These are phyloP conservation scores for Podospora pseudopauciseta DNA, from an alignment of 495 filamentous ascomycete species.

Conservation along the genomic window DNA sequence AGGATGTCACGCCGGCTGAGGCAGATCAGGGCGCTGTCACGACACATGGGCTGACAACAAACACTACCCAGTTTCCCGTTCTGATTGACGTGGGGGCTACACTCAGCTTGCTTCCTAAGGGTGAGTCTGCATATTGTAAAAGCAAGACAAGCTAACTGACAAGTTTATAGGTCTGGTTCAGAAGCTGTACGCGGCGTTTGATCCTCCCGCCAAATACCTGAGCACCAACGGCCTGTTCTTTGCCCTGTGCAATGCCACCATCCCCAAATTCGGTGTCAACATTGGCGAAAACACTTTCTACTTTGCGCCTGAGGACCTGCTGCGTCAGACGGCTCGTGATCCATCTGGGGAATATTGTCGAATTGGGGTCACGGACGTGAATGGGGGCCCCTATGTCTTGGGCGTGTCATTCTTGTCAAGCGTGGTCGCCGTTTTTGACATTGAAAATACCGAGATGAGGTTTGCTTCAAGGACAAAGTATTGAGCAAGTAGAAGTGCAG, in stretches of 20 bases:
- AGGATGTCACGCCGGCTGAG: not conserved
- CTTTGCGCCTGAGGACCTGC: conserved; percentile 53
- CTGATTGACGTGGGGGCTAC: conserved; percentile 43
- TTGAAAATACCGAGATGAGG: conserved; percentile 41
- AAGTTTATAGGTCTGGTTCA: conserved; percentile 36
- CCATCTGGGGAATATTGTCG: conserved; percentile 41
- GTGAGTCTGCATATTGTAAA: conserved; percentile 2
- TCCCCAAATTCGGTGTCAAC: conserved; percentile 52
- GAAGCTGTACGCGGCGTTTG: conserved; percentile 47
- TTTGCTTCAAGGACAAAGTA: conserved; percentile 28
- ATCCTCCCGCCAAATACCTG: conserved; percentile 48
- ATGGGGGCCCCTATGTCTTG: conserved; percentile 46
- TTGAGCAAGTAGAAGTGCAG: not conserved
- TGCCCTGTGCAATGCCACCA: conserved; percentile 53
- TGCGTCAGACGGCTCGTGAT: conserved; percentile 41
- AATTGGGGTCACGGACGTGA: conserved; percentile 39
- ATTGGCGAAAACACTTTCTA: conserved; percentile 50
- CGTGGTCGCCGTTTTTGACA: conserved; percentile 59
- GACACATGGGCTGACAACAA: conserved; percentile 12
- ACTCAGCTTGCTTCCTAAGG: conserved; percentile 35
- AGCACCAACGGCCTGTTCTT: conserved; percentile 40
- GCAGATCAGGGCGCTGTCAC: not conserved
- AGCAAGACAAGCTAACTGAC: not conserved
- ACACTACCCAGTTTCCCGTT: conserved; percentile 34
- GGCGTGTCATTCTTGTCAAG: conserved; percentile 60